Conservation (phyloP, 371 early-diverging fungal genomes). For the Rhizomucor miehei region DNA sequence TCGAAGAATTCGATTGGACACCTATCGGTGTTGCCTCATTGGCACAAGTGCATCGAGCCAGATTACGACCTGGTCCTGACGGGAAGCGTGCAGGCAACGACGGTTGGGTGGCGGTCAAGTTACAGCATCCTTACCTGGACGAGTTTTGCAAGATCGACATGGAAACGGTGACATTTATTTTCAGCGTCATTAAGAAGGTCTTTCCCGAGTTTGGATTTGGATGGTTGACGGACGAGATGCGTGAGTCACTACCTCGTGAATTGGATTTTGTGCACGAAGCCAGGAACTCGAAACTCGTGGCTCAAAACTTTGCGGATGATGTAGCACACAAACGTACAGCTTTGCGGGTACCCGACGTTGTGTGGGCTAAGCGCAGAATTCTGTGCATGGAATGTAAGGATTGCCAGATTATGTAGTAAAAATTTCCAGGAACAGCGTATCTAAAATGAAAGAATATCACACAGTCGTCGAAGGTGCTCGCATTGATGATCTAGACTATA, state of each 20-base stretch:
- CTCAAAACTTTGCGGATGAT: slow-evolving; percentile 54
- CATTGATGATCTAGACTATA: slow-evolving; percentile 75
- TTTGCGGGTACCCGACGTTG: slow-evolving; percentile 65
- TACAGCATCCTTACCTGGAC: slow-evolving; percentile 86
- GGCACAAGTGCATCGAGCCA: slow-evolving; percentile 84
- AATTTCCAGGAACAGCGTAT: neutral
- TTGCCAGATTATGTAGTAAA: too few relatives aligned
- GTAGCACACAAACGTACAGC: slow-evolving; percentile 24
- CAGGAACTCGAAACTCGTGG: slow-evolving; percentile 63
- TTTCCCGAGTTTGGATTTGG: slow-evolving; percentile 91
- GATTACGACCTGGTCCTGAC: slow-evolving; percentile 28
- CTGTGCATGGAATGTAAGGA: slow-evolving; percentile 78
- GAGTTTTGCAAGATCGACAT: slow-evolving; percentile 82
- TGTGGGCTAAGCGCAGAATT: slow-evolving; percentile 65
- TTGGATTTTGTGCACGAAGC: slow-evolving; percentile 86
- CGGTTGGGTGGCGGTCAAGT: slow-evolving; percentile 84
- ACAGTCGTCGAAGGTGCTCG: slow-evolving; percentile 71
- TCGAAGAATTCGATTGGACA: slow-evolving; percentile 65
- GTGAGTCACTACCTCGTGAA: slow-evolving; percentile 79
- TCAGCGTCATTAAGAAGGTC: slow-evolving; percentile 59
- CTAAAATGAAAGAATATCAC: neutral
- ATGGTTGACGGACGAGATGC: slow-evolving; percentile 91
- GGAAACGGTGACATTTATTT: slow-evolving; percentile 62
- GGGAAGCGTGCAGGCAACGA: slow-evolving; percentile 27
- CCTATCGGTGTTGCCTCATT: slow-evolving; percentile 86